Evolutionary conservation across 805 yeast species (phyloP), one percentile per base, ranked within the genome.

Genomic region (Nakazawaea populi): DNA sequence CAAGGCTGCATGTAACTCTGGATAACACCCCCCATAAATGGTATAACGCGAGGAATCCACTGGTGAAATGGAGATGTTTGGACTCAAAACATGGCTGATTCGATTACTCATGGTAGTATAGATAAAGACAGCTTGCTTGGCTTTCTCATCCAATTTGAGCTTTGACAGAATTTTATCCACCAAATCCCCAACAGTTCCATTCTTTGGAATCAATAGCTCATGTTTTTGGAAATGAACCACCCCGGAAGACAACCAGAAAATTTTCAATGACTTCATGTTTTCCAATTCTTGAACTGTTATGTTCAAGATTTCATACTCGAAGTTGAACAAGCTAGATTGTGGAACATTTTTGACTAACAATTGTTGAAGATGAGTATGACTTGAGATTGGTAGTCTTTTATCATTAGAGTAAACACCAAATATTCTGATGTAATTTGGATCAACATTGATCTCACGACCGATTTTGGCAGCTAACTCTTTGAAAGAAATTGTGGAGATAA

Each of bases 231-330:
- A 87, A 56, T 85, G 86, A 45, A 87, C 74, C 44, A 88, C 76
- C 9, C 88, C 87, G 42, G 80, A 81, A 1, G 84, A 79, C 41
- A 91, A 70, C 92, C 95, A 89, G 48, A 75, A 74, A 24, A 92
- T 72, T 48, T 75, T 80, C 41, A 91, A 67, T 4, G 80, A 66
- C 52, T 80, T 79, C 82, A 89, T 77, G 55, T 77, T 82, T 65
- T 94, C 99, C 59, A 85, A 77, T 55, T 89, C 95, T 36, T 72
- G 75, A 49, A 92, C 70, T 1, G 91, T 81, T 42, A 90, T 82
- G 44, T 82, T 86, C 60, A 94, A 73, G 1, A 85, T 67, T 60
- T 92, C 97, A 63, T 87, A 92, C 56, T 83, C 84, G 52, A 92
- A 77, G 6, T 59, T 61, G 42, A 66, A 46, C 4, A 70, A 62